Evolutionary conservation across 2,329 filamentous ascomycete genomes (phyloP), one percentile per base, ranked within the genome.

Genomic region (Fusarium globosum): DNA sequence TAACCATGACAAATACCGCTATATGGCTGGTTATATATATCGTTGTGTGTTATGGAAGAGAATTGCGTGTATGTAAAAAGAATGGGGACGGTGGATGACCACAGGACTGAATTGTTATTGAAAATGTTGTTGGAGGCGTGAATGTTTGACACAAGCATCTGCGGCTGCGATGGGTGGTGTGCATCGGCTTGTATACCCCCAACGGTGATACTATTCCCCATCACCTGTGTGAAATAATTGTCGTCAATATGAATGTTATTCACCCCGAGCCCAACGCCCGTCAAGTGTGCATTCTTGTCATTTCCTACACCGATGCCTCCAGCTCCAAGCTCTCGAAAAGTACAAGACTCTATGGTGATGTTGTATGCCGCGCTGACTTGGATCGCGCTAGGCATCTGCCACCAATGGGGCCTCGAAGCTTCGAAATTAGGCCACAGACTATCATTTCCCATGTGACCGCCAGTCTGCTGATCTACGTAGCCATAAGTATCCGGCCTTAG

Each of bases 331-430:
- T 65, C 56, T 18, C 45, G 33, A 18, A 65, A 65, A 38, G 56
- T 45, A 52, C 56, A 65, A 16, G 56, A 39, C 11, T 61, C 1
- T 2, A 65, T 23, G n/a, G 10, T 45, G 30, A 61, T 39, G 14
- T 35, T 65, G 26, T 61, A 35, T 26, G 45, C 45, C 18, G 56
- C 61, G 45, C 61, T 65, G 11, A 65, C 3, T 6, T 65, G 56
- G 1, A 65, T 26, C 13, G 61, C 38, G 45, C 61, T 65, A 8
- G 56, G 61, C 61, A 65, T 65, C 56, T 65, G 61, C 56, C 61
- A 65, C 61, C 43, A 65, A 15, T 65, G 38, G 7, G 61, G 56
- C 8, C 61, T 61, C 4, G 61, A 61, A 14, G 45, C 56, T 15
- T 65, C 61, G 7, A 65, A 65, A 0, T 39, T 14, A 7, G 56